Conservation (phyloP, 2,329 filamentous ascomycete genomes). For the Hypoxylon sp. region DNA sequence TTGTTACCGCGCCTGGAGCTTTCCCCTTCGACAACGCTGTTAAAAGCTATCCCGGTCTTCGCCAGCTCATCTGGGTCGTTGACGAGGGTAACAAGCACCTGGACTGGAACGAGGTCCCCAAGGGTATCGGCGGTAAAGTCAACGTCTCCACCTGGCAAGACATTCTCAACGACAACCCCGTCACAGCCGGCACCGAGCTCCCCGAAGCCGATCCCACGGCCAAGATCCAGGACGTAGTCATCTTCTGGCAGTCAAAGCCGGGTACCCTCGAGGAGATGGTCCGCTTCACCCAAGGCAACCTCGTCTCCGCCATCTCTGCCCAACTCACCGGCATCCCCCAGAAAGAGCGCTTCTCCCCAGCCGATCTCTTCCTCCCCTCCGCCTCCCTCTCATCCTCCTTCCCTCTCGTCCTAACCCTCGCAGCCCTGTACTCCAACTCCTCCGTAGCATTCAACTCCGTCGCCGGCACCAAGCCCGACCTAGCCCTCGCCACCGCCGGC, state of each 20-base stretch:
- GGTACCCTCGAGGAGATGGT: conserved; percentile 77
- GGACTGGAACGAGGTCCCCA: conserved; percentile 93
- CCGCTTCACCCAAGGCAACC: conserved; percentile 84
- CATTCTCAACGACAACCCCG: conserved; percentile 79
- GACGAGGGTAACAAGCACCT: conserved; percentile 92
- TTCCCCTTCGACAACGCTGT: conserved; percentile 83
- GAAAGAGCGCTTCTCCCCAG: conserved; percentile 78
- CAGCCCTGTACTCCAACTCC: conserved; percentile 86
- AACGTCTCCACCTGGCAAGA: conserved; percentile 96
- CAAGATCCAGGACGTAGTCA: conserved; percentile 70
- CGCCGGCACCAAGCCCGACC: conserved; percentile 78
- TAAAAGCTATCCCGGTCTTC: conserved; percentile 77
- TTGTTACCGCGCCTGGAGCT: conserved; percentile 89
- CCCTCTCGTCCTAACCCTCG: conserved; percentile 82
- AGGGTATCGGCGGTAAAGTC: conserved; percentile 79
- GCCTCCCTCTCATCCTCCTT: conserved; percentile 86
- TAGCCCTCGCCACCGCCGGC: conserved; percentile 79
- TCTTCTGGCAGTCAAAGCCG: conserved; percentile 74
- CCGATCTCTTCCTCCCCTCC: conserved; percentile 87
- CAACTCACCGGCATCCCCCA: conserved; percentile 83
- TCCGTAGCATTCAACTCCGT: conserved; percentile 92
- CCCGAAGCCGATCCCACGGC: conserved; percentile 72
- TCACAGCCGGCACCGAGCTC: conserved; percentile 72
- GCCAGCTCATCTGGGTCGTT: conserved; percentile 90
- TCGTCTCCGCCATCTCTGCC: conserved; percentile 88